Conservation (phyloP, 768 basidiomycete species). For the Russula sp. region DNA sequence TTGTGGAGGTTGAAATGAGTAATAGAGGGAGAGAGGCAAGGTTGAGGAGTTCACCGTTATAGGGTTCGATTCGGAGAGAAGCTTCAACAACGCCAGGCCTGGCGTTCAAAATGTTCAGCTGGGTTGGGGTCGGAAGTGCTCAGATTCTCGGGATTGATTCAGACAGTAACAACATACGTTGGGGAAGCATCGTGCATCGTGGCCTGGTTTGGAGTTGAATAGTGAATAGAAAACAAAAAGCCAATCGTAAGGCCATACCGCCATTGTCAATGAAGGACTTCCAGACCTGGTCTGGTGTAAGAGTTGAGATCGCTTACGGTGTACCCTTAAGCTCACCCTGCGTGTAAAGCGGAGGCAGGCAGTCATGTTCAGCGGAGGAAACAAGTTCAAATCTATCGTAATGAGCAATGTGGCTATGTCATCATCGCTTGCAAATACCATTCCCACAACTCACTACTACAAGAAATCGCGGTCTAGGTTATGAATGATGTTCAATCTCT, state of each 20-base stretch:
- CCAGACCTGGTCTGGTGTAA: constrained; percentile 54
- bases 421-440: constrained; percentile 6
- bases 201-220: constrained; percentile 40
- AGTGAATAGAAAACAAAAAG: neutral
- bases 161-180: constrained; percentile 40
- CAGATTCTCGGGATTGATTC: neutral
- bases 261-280: constrained; percentile 68
- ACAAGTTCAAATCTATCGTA: neutral
- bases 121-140: neutral
- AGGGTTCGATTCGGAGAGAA: constrained; percentile 64
- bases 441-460: constrained; percentile 19
- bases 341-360: constrained; percentile 68
- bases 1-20: neutral
- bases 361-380: constrained; percentile 36
- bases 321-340: constrained; percentile 33
- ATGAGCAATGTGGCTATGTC: too few species aligned
- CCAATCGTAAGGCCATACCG: constrained; percentile 36
- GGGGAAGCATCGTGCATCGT: constrained; percentile 74
- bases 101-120: constrained; percentile 61
- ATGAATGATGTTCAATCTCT: constrained; percentile 40
- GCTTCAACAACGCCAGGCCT: constrained; percentile 65
- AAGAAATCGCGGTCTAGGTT: constrained; percentile 17
- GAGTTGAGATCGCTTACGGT: neutral
- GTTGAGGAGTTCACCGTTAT: constrained; percentile 48
- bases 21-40: neutral